Percentiles rank a stretch among this genome's conserved stretches.
These are phyloP conservation scores for Geopyxis carbonaria DNA, from an alignment of 495 filamentous ascomycete species.

Conservation along the genomic window DNA sequence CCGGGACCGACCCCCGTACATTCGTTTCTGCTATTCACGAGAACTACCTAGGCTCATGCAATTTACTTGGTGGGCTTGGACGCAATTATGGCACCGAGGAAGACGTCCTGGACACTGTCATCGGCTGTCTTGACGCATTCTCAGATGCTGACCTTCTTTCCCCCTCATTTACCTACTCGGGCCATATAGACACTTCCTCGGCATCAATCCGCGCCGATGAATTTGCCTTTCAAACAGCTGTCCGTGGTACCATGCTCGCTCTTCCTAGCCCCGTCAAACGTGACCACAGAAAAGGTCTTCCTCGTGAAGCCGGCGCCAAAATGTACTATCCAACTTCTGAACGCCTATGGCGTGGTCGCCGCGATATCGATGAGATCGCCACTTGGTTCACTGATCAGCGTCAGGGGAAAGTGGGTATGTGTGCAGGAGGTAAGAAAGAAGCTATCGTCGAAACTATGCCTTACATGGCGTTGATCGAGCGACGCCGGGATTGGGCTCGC, in stretches of 20 bases:
- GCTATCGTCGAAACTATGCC: conserved; percentile 69
- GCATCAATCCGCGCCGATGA: conserved; percentile 79
- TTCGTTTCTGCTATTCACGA: conserved; percentile 90
- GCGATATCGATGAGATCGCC: conserved; percentile 57
- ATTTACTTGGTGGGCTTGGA: conserved; percentile 34
- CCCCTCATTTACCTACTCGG: conserved; percentile 38
- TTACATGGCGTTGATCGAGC: conserved; percentile 55
- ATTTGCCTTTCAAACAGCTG: conserved; percentile 73
- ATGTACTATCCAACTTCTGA: conserved; percentile 77
- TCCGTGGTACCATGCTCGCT: conserved; percentile 64
- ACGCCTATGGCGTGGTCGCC: conserved; percentile 56
- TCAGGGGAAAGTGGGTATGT: conserved; percentile 24
- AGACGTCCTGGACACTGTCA: conserved; percentile 49
- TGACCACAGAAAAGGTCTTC: too few species aligned
- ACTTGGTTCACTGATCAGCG: conserved; percentile 42
- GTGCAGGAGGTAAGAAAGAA: conserved; percentile 29
- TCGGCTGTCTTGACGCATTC: conserved; percentile 60
- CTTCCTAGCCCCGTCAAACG: conserved; percentile 74
- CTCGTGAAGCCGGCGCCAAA: conserved; percentile 33
- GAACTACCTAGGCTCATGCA: conserved; percentile 77
- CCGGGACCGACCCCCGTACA: conserved; percentile 72
- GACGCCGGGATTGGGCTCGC: conserved; percentile 23
- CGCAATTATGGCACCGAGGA: conserved; percentile 31
- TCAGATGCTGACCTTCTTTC: conserved; percentile 75
- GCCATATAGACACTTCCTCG: too few species aligned